Conservation (phyloP, 805 yeast genomes). For the Yarrowia phangngaensis region DNA sequence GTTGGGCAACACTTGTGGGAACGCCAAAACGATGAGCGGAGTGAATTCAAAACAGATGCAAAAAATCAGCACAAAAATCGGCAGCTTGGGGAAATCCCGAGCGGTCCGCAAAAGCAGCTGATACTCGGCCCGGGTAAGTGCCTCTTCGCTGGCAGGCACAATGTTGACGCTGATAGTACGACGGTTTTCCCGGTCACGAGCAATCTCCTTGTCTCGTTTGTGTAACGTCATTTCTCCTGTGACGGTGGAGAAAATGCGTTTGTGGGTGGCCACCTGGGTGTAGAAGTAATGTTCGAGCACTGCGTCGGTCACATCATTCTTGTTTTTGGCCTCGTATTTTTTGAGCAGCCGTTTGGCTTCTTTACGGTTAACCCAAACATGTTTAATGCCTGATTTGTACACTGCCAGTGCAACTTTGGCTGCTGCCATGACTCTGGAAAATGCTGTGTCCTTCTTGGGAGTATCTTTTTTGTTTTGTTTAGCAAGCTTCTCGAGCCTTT, state of each 20-base stretch:
- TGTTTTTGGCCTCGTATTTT: slow-evolving; percentile 29
- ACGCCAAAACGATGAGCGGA: slow-evolving; percentile 48
- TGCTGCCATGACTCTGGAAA: not conserved
- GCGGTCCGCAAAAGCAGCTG: slow-evolving; percentile 51
- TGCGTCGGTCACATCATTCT: slow-evolving; percentile 32
- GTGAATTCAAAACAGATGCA: slow-evolving; percentile 56
- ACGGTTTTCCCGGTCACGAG: slow-evolving; percentile 35
- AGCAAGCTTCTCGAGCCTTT: not conserved
- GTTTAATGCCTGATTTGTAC: slow-evolving; percentile 48
- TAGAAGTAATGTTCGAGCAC: slow-evolving; percentile 33
- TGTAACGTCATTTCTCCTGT: slow-evolving; percentile 21
- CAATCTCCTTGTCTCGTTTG: slow-evolving; percentile 32
- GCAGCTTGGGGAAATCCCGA: slow-evolving; percentile 51
- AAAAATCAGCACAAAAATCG: slow-evolving; percentile 54
- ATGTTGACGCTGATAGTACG: slow-evolving; percentile 1
- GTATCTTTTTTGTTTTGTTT: not conserved
- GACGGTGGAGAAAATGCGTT: slow-evolving; percentile 26
- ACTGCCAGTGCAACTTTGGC: slow-evolving; percentile 31
- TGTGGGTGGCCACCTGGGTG: slow-evolving; percentile 27
- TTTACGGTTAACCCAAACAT: slow-evolving; percentile 47
- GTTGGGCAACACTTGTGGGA: slow-evolving; percentile 59
- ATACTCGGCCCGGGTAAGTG: slow-evolving; percentile 46
- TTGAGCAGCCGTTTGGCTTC: slow-evolving; percentile 28
- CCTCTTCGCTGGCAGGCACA: slow-evolving; percentile 32
- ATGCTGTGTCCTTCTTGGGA: not conserved